Conservation (phyloP, 352 stramenopile genomes). For the Pythium phragmitis region DNA sequence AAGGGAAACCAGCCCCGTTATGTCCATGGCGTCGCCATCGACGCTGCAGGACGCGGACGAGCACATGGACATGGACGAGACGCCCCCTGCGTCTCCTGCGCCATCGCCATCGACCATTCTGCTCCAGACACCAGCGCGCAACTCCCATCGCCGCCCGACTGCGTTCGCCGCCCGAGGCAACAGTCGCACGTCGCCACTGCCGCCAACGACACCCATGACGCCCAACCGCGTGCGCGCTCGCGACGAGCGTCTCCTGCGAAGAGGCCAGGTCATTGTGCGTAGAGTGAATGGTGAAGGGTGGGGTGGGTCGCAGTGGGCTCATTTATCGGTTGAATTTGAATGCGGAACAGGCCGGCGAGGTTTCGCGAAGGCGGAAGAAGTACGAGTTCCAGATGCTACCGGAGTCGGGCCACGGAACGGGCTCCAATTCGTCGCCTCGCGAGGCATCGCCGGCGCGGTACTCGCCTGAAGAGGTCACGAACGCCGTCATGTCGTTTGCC, state of each 20-base stretch:
- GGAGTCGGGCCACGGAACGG: constrained; percentile 34
- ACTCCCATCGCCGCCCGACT: neutral
- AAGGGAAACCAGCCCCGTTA: neutral
- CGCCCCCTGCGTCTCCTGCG: neutral
- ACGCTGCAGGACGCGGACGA: constrained; percentile 15
- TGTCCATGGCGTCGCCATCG: constrained; percentile 8
- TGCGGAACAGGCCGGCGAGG: constrained; percentile 25
- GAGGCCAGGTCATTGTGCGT: constrained; percentile 34
- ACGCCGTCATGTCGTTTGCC: constrained; percentile 80
- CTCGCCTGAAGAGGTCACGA: constrained; percentile 67
- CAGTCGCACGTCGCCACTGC: constrained; percentile 16
- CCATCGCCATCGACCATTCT: neutral
- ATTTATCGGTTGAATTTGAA: no score
- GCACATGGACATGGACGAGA: constrained; percentile 20
- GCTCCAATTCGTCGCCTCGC: constrained; percentile 31
- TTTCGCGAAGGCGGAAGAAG: constrained; percentile 30
- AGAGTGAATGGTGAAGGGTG: neutral
- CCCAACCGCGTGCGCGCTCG: constrained; percentile 29
- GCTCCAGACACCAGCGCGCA: constrained; percentile 10
- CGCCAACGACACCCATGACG: constrained; percentile 24
- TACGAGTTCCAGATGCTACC: constrained; percentile 70
- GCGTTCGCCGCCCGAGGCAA: neutral
- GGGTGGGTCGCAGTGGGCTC: no score
- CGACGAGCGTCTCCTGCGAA: constrained; percentile 27
- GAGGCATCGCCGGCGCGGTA: constrained; percentile 62